Evolutionary conservation across 352 stramenopile species (phyloP), one percentile per base, ranked within the genome.

Genomic region (Thraustochytrium sp.): DNA sequence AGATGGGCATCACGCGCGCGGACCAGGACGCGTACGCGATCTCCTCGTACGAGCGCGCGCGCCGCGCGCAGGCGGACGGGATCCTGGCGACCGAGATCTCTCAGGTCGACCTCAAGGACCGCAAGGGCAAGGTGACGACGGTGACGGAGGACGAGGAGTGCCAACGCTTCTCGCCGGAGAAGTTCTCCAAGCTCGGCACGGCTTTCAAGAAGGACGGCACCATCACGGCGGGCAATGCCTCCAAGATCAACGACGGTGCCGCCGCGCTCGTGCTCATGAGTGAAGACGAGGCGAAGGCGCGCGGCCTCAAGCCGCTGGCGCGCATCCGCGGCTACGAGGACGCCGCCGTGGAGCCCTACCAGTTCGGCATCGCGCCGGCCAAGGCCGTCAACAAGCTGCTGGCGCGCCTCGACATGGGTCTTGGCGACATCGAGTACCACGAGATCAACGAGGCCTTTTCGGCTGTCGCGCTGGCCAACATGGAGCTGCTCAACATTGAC

Each of bases 391-490:
- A 96, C 5, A 91, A 93, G 49, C 96, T 96, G 23, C 87, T 99
- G 31, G 68, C 93, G 76, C 89, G 95, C 84, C 95, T 96, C 0
- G 94, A 94, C 37, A 74, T 99, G 48, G 87, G 90, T 63, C 62
- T 96, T 16, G 91, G 86, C 38, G 96, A 99, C 87, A 91, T 99
- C 29, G 95, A 99, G 73, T 98, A 96, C 88, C 93, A 98, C 87
- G 97, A 99, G 90, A 98, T 99, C 87, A 99, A 99, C 88, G 97
- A 99, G 87, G 97, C 97, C 26, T 99, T 99, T 88, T 93, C 94
- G 16, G 95, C 98, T 36, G 96, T 99, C 26, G 90, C 94, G 3
- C 87, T 99, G 37, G 95, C 93, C 37, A 99, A 98, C 88, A 97
- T 95, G 88, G 89, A 93, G 53, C 87, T 98, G 48, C 89, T 99